phyloP scores from a whole-genome alignment of 768 basidiomycete genomes.

The Pulveroboletus frians region DNA sequence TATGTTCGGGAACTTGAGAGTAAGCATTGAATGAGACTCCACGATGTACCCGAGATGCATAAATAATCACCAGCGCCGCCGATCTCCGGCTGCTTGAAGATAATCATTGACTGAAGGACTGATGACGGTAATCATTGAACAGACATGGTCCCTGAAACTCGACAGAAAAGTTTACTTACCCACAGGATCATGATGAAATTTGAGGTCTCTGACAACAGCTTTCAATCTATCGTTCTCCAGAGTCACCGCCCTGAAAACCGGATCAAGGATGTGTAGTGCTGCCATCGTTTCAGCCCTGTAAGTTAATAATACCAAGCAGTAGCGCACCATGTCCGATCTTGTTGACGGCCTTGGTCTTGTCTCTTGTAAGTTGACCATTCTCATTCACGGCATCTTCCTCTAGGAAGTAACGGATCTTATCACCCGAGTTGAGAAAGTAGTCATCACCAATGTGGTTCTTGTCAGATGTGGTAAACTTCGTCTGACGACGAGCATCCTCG shows the following conservation, averaged over 20 bases:
- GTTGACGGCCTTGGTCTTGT: conserved; percentile 80
- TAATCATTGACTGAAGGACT: conserved; percentile 93
- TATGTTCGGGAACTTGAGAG: conserved; percentile 75
- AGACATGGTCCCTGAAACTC: neutral
- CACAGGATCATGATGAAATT: conserved; percentile 80
- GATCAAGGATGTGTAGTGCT: conserved; percentile 86
- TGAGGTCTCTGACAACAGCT: conserved; percentile 67
- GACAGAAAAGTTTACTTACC: conserved; percentile 39
- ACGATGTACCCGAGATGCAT: neutral
- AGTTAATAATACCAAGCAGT: neutral
- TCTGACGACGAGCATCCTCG: conserved; percentile 40
- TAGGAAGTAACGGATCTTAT: conserved; percentile 94
- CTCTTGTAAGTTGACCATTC: conserved; percentile 62
- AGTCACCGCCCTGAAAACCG: conserved; percentile 72
- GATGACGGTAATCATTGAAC: neutral
- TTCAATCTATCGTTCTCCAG: conserved; percentile 72
- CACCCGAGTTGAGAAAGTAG: conserved; percentile 88
- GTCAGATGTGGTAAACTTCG: conserved; percentile 80
- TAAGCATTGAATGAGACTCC: neutral
- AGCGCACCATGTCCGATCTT: conserved; percentile 85
- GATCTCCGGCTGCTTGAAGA: conserved; percentile 90
- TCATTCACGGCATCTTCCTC: conserved; percentile 80
- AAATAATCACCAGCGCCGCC: conserved; percentile 74
- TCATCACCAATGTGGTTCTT: conserved; percentile 81
- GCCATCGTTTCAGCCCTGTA: conserved; percentile 1